phyloP scores from a whole-genome alignment of 441 rosid genomes.

The Eruca vesicaria region DNA sequence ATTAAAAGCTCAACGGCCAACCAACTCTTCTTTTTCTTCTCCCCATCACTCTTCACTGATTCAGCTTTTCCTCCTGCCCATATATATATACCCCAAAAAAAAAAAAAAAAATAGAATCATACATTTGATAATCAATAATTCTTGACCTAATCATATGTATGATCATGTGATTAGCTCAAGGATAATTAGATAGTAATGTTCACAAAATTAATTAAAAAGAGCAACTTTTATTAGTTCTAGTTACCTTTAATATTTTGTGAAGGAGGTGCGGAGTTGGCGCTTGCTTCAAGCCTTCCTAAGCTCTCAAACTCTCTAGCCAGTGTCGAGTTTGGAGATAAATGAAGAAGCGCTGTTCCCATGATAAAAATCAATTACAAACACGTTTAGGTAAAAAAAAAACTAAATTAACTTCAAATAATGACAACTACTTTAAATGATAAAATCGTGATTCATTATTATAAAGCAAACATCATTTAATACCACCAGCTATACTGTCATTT shows the following conservation, averaged over 20 bases:
- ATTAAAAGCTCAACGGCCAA: slow-evolving; percentile 42
- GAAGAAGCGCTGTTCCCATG: slow-evolving; percentile 54
- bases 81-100: not conserved
- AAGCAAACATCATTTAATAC: not conserved
- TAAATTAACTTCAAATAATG: not conserved
- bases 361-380: not conserved
- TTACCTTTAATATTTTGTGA: slow-evolving; percentile 36
- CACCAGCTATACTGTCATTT: not conserved
- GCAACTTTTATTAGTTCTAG: not conserved
- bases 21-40: slow-evolving; percentile 29
- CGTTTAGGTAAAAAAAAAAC: not conserved
- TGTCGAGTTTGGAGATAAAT: slow-evolving; percentile 58
- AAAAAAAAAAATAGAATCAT: not conserved
- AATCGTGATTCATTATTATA: not conserved
- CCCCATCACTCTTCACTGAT: slow-evolving; percentile 40
- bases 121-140: not conserved
- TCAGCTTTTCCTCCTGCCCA: slow-evolving; percentile 36
- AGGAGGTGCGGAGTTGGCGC: slow-evolving; percentile 13
- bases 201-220: not conserved
- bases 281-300: slow-evolving; percentile 42
- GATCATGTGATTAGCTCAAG: not conserved
- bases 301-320: slow-evolving; percentile 65
- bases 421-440: not conserved
- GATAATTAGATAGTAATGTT: not conserved
- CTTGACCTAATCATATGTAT: not conserved